These are phyloP conservation scores for Tieghemiomyces parasiticus DNA, from an alignment of 192 early-diverging fungal species.

Conservation along the genomic window DNA sequence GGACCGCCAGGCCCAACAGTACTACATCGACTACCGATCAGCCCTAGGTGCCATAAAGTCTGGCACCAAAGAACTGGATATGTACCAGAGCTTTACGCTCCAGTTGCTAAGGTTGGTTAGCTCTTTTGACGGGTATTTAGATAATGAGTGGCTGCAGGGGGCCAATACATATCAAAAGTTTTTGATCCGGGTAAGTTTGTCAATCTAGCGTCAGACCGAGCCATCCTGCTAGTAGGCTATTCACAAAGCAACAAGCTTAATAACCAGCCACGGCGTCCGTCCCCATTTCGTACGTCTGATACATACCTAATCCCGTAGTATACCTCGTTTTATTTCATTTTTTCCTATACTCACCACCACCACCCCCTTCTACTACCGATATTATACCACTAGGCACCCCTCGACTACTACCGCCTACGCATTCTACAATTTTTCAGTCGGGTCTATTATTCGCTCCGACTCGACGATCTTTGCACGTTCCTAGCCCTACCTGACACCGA, in stretches of 20 bases:
- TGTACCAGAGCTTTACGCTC: too few relatives aligned
- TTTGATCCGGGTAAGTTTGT: too few relatives aligned
- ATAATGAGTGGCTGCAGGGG: too few relatives aligned
- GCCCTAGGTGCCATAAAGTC: neutral
- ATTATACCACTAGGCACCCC: neutral
- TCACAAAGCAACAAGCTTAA: neutral
- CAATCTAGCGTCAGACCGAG: too few relatives aligned
- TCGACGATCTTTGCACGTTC: neutral
- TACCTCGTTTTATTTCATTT: neutral
- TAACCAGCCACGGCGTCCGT: neutral
- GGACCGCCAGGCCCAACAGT: neutral
- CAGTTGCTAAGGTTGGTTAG: too few relatives aligned
- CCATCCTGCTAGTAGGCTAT: neutral
- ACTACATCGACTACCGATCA: neutral
- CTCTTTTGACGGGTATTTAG: too few relatives aligned
- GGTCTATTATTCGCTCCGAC: neutral
- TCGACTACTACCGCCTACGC: neutral
- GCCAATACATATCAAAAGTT: too few relatives aligned
- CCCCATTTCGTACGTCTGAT: neutral
- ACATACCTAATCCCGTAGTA: neutral
- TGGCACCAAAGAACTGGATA: too few relatives aligned
- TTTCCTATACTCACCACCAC: neutral
- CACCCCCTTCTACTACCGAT: neutral
- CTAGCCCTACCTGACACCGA: neutral
- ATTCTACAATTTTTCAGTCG: neutral